phyloP scores from a whole-genome alignment of 768 basidiomycete genomes.

The Suillus spraguei region DNA sequence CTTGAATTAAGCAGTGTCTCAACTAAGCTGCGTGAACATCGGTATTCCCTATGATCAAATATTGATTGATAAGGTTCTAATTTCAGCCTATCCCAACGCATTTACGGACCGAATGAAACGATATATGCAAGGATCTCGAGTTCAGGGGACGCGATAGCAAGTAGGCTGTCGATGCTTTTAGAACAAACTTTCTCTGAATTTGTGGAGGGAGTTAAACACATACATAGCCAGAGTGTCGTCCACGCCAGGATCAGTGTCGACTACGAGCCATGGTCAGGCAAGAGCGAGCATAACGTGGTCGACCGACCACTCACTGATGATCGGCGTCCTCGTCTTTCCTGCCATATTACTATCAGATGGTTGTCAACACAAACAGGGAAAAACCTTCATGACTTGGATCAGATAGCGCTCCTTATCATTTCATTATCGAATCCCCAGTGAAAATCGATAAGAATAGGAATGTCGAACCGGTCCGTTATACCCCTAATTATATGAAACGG shows the following conservation, averaged over 20 bases:
- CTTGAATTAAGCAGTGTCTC: conserved; percentile 28
- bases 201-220: conserved; percentile 25
- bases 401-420: background rate
- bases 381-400: background rate
- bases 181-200: background rate
- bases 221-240: conserved; percentile 83
- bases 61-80: background rate
- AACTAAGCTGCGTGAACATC: conserved; percentile 64
- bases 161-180: conserved; percentile 48
- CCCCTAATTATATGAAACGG: too few species aligned
- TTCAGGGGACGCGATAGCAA: conserved; percentile 84
- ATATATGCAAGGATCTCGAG: conserved; percentile 77
- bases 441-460: background rate
- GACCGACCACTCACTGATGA: conserved; percentile 59
- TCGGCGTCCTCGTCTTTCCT: conserved; percentile 43
- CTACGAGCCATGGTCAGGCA: conserved; percentile 38
- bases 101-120: conserved; percentile 67
- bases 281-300: background rate
- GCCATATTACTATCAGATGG: conserved; percentile 17
- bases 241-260: conserved; percentile 87
- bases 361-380: background rate
- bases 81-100: background rate
- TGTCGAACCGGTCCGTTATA: too few species aligned
- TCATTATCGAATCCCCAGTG: background rate
- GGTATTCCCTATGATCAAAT: conserved; percentile 60